Evolutionary conservation across 2,329 filamentous ascomycete species (phyloP), one percentile per base, ranked within the genome.

Genomic region (Leptosphaerulina australis): DNA sequence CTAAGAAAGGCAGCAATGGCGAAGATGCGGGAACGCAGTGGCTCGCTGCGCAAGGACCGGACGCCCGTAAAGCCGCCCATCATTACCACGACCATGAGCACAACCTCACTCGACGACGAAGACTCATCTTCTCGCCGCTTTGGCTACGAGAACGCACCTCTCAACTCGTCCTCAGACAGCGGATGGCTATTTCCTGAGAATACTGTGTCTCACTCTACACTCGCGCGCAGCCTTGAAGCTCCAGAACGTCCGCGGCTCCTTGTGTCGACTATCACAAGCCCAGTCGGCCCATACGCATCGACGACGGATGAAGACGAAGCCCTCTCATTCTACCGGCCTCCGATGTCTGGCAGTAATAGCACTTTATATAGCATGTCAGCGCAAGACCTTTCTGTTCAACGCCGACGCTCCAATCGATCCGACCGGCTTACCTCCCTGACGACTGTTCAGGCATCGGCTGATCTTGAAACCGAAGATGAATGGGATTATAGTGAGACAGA

Each of bases 401-500:
- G 68, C 30, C 67, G 69, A 22, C 69, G 66, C 33, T 65, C 64
- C 30, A 67, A 63, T 51, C 63, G 66, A 44, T 58, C 60, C 18
- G 60, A 58, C 8, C 63, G 63, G 34, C 60, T 53, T 26, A 55
- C 66, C 17, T 63, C 64, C 14, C 45, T 63, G 28, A 55, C 64
- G 2, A 58, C 55, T 17, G 56, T 63, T 24, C 60, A 62, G 25
- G 62, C 63, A 18, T 60, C 62, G 33, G 51, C 63, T 26, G 63
- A 66, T 25, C 33, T 63, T 11, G 60, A 64, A 24, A 30, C 65
- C 35, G 65, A 68, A 39, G 62, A 86, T 78, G 85, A 87, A 52
- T 94, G 91, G 87, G 90, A 96, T 74, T 97, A 97, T 68, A 85
- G 87, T 31, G 92, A 97, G 76, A 99, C 94, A 0, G 92, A 94